Evolutionary conservation across 2,329 filamentous ascomycete species (phyloP), one percentile per base, ranked within the genome.

Genomic region (Penicillium sp.): DNA sequence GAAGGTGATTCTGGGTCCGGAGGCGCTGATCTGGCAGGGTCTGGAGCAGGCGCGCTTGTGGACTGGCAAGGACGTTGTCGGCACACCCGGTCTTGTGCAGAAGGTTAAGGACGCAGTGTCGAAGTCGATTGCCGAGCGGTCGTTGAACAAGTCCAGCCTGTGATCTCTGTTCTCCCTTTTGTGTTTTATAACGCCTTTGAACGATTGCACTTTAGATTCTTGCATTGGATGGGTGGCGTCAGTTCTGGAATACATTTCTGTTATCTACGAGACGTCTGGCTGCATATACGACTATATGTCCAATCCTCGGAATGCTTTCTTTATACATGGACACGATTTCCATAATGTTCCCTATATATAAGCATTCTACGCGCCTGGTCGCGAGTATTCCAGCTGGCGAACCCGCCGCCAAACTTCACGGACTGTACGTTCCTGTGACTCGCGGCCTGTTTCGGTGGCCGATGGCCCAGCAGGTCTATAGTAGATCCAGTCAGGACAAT

Each of bases 1-100:
- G 87, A 79, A 84, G 68, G 82, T 90, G 1, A 86, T 90, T 23
- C 67, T 88, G 5, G 87, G 87, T 0, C 89, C 86, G 0, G 87
- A 90, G 72, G 84, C 87, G 0, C 73, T 90, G 75, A 86, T 90
- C 55, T 89, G 83, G 72, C 87, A 90, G 67, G 87, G 87, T 0
- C 67, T 90, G 15, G 87, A 88, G 68, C 87, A 88, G 68, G 72
- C 73, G 13, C 63, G 64, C 38, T 53, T 72, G 27, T 89, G 87
- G 86, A 87, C 84, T 0, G 85, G 84, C 0, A 77, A 73, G 59
- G 66, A 77, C 27, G 66, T 83, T 1, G 72, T 76, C 10, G 76
- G 86, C 29, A 68, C 87, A 53, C 83, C 83, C 1, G 67, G 61
- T 1, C 33, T 70, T 28, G 76, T 87, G 1, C 68, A 78, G 29